phyloP scores from a whole-genome alignment of 305 asterid species.

The Fraxinus xanthoxyloides region DNA sequence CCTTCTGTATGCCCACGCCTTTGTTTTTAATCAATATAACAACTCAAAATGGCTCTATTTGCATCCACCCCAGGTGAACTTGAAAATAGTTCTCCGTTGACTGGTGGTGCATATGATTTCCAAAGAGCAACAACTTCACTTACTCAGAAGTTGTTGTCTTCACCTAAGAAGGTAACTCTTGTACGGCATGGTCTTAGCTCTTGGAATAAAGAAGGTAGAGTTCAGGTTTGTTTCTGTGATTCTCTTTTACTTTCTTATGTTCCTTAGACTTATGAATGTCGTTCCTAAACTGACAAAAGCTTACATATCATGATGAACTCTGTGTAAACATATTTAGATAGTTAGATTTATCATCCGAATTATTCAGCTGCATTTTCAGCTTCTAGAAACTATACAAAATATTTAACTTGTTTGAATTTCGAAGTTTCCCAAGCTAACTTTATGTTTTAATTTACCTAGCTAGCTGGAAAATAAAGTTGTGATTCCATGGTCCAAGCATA shows the following conservation, averaged over 20 bases:
- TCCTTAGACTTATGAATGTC: not conserved
- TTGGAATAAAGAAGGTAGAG: conserved; percentile 63
- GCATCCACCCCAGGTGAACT: conserved; percentile 37
- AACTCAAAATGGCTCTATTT: conserved; percentile 2
- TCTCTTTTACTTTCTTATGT: not conserved
- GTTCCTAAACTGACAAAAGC: not conserved
- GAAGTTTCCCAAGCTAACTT: not conserved
- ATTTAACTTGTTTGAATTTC: not conserved
- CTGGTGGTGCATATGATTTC: conserved; percentile 73
- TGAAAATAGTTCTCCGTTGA: conserved; percentile 42
- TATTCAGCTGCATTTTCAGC: not conserved
- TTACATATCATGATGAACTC: not conserved
- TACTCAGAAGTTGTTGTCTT: conserved; percentile 47
- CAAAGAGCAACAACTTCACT: conserved; percentile 60
- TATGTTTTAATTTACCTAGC: not conserved
- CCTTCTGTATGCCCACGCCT: not conserved
- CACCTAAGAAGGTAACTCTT: conserved; percentile 69
- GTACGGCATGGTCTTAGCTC: conserved; percentile 69
- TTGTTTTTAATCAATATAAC: not conserved
- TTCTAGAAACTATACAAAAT: not conserved
- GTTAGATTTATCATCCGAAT: not conserved
- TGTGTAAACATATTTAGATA: not conserved
- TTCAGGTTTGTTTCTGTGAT: conserved; percentile 53
- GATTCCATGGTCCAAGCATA: not conserved
- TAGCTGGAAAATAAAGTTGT: not conserved